Percentiles rank a stretch among this genome's conserved stretches.
Evolutionary conservation across 257 asterid genomes (phyloP).

Genomic region (Jaltomata sinuosa): DNA sequence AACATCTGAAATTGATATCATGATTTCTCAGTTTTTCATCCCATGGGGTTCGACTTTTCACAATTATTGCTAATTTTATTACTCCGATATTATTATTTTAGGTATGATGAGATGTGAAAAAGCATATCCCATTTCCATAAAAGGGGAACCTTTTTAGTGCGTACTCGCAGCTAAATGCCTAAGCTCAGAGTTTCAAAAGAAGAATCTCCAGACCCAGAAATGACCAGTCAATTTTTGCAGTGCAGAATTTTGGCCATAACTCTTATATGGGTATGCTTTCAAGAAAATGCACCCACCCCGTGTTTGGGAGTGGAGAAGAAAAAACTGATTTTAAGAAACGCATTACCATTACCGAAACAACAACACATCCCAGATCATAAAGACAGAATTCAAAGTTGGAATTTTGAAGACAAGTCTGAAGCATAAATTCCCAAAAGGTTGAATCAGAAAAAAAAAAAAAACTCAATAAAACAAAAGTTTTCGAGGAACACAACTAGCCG

Average conservation of each 20-base stretch:
- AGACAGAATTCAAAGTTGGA: constrained; percentile 38
- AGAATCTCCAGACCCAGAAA: constrained; percentile 18
- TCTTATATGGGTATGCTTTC: constrained; percentile 7
- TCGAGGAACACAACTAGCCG: background rate
- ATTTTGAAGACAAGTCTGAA: constrained; percentile 19
- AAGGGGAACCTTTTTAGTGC: constrained; percentile 23
- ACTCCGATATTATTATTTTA: background rate
- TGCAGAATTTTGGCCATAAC: constrained; percentile 5
- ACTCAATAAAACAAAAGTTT: background rate
- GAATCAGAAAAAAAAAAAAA: background rate
- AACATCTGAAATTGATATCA: constrained; percentile 54
- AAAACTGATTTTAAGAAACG: background rate
- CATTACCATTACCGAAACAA: constrained; percentile 8
- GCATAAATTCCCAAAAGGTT: background rate
- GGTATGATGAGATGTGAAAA: constrained; percentile 25
- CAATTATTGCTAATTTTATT: background rate
- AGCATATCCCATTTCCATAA: constrained; percentile 42
- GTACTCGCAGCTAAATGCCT: constrained; percentile 17
- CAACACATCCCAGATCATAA: constrained; percentile 6
- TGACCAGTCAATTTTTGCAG: constrained; percentile 14
- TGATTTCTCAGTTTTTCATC: constrained; percentile 15
- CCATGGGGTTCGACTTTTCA: background rate
- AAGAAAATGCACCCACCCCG: background rate
- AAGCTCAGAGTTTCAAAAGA: constrained; percentile 20
- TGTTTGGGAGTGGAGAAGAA: background rate